Evolutionary conservation across 495 filamentous ascomycete species (phyloP).

Genomic region (Ramalina intermedia): DNA sequence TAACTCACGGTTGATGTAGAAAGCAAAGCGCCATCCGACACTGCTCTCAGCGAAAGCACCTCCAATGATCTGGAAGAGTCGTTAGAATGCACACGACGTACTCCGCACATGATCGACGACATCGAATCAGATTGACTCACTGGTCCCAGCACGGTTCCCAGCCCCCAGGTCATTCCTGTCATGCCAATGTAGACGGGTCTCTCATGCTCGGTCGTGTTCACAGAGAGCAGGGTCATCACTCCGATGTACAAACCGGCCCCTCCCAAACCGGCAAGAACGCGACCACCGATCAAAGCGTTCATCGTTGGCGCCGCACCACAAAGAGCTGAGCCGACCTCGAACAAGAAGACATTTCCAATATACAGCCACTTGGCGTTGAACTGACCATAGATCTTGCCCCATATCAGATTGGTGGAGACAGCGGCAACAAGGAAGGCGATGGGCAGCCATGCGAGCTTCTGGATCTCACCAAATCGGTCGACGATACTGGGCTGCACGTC

Average conservation of each 20-base stretch:
- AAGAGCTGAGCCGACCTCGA: slow-evolving; percentile 36
- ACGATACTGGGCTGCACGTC: slow-evolving; percentile 42
- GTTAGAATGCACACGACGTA: neutral
- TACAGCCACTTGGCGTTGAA: slow-evolving; percentile 43
- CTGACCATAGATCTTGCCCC: slow-evolving; percentile 31
- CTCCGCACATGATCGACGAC: neutral
- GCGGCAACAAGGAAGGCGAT: slow-evolving; percentile 38
- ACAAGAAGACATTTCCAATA: slow-evolving; percentile 32
- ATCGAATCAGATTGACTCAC: slow-evolving; percentile 16
- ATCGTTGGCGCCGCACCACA: slow-evolving; percentile 41
- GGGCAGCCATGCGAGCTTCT: slow-evolving; percentile 42
- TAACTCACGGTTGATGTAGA: slow-evolving; percentile 48
- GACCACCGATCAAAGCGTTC: slow-evolving; percentile 38
- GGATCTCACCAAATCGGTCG: slow-evolving; percentile 31
- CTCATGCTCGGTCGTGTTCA: slow-evolving; percentile 26
- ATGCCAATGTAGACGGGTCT: slow-evolving; percentile 28
- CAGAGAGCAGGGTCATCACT: slow-evolving; percentile 26
- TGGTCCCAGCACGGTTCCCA: slow-evolving; percentile 24
- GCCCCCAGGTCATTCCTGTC: slow-evolving; percentile 23
- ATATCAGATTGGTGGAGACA: slow-evolving; percentile 31
- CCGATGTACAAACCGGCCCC: slow-evolving; percentile 31
- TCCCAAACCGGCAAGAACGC: slow-evolving; percentile 28
- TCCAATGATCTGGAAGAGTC: slow-evolving; percentile 46
- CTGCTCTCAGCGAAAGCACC: slow-evolving; percentile 42
- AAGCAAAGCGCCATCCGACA: slow-evolving; percentile 51